Base-by-base conservation (phyloP, 768 basidiomycete genomes). In the Pisolithus albus region DNA sequence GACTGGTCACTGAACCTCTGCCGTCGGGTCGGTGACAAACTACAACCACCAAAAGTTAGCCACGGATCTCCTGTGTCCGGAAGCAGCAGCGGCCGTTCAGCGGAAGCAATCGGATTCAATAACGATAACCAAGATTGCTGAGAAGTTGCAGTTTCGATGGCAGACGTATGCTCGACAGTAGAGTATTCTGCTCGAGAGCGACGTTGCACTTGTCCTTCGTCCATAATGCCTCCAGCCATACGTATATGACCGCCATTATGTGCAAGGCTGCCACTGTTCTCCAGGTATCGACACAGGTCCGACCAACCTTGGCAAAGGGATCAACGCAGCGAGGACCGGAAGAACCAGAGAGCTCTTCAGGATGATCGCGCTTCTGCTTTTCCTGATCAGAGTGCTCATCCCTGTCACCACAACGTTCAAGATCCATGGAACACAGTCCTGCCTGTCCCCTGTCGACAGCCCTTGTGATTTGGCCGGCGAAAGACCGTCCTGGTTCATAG, bases 21-120 rank as follows among this genome's bases (percentile, higher is more conserved):
- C 21, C 48, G 55, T 28, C 44, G 45, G 13, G 44, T 53, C 26
- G 52, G 55, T 21, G 55, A 56, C 16, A 36, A 34, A 43, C 47
- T 50, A 32, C 26, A 49, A 13, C 41, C 32, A 23, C 55, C 55
- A 46, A 53, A 46, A 18, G 30, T 39, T 15, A 49, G 46, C 48
- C 51, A 56, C 7, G 16, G 43, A 7, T 56, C 48, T 23, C 28
- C 30, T 11, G 8, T 36, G 30, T 42, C 50, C 30, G 32, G 15
- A 23, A 21, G 23, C 19, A 21, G 19, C 7, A 24, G 32, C n/a
- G 50, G 23, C 30, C 34, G 26, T 40, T 24, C 4, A 5, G 46
- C 40, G n/a, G n/a, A n/a, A 19, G 44, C 4, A 16, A 50, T 34
- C 5, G 43, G 13, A 11, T 46, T 54, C 37, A 36, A 21, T 23